Percentiles rank a stretch among this genome's conserved stretches.
Evolutionary conservation across 2,329 filamentous ascomycete genomes (phyloP).

Genomic region (Diplodia intermedia): DNA sequence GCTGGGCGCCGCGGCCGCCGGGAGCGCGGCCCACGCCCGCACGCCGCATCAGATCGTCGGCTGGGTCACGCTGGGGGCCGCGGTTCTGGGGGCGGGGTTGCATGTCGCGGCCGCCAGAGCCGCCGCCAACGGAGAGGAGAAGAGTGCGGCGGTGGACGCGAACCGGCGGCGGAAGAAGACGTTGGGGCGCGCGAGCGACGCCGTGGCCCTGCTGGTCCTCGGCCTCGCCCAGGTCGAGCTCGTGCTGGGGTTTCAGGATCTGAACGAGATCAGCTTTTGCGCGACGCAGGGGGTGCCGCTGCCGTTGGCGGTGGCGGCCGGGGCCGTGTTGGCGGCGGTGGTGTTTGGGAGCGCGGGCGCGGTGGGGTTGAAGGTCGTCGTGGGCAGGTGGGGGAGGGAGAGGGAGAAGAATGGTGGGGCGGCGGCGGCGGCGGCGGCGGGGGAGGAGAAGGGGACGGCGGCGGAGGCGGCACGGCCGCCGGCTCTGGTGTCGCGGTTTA

Average conservation of each 20-base stretch:
- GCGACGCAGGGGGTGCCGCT: constrained; percentile 1
- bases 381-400: constrained; percentile 4
- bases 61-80: neutral
- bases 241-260: constrained; percentile 2
- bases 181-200: neutral
- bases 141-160: neutral
- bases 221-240: constrained; percentile 5
- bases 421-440: neutral
- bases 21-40: constrained; percentile 3
- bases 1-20: constrained; percentile 1
- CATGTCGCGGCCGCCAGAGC: neutral
- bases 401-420: neutral
- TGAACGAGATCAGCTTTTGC: constrained; percentile 17
- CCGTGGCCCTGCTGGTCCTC: constrained; percentile 5
- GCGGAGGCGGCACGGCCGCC: neutral
- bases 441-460: neutral
- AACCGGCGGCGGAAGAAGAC: neutral
- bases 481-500: constrained; percentile 8
- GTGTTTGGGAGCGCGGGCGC: neutral
- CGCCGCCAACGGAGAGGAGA: neutral
- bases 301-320: constrained; percentile 8
- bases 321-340: neutral
- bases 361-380: constrained; percentile 8
- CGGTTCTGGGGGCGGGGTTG: neutral
- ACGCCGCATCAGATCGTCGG: constrained; percentile 19